phyloP scores from a whole-genome alignment of 192 early-diverging fungal species.

The Backusella macrospora region DNA sequence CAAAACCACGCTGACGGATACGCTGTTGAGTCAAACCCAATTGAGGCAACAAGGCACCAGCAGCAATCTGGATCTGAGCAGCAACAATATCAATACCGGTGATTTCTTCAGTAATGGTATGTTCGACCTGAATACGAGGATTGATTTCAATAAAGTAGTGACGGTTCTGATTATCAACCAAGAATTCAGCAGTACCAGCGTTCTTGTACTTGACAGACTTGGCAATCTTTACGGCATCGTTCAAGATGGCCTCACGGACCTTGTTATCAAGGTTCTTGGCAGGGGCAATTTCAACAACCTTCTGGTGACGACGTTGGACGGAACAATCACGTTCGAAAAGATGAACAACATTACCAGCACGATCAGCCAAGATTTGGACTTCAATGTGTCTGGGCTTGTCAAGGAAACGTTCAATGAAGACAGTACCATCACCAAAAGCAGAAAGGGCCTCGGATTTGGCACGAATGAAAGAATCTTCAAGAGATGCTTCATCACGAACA shows the following conservation, averaged over 20 bases:
- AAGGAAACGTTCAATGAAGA: slow-evolving; percentile 93
- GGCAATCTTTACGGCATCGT: slow-evolving; percentile 92
- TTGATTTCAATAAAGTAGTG: slow-evolving; percentile 99
- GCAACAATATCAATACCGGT: slow-evolving; percentile 94
- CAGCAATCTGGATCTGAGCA: slow-evolving; percentile 94
- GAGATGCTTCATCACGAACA: slow-evolving; percentile 70
- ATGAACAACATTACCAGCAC: slow-evolving; percentile 85
- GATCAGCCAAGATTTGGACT: slow-evolving; percentile 92
- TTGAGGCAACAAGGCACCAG: slow-evolving; percentile 77
- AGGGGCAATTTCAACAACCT: slow-evolving; percentile 93
- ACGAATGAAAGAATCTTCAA: slow-evolving; percentile 81
- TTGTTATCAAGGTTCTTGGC: slow-evolving; percentile 69
- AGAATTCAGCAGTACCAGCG: slow-evolving; percentile 97
- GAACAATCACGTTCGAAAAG: slow-evolving; percentile 97
- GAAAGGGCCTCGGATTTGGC: slow-evolving; percentile 87
- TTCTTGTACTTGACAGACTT: slow-evolving; percentile 88
- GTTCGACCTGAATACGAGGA: slow-evolving; percentile 98
- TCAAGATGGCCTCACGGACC: slow-evolving; percentile 77
- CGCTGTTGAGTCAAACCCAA: slow-evolving; percentile 81
- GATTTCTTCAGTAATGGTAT: slow-evolving; percentile 96
- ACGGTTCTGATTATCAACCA: slow-evolving; percentile 82
- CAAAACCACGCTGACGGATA: slow-evolving; percentile 80
- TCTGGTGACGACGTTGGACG: slow-evolving; percentile 96
- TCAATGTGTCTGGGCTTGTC: slow-evolving; percentile 95
- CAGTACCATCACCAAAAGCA: slow-evolving; percentile 95